Evolutionary conservation across 176 grass and related monocot genomes (phyloP), one percentile per base, ranked within the genome.

Genomic region (Carex pumila): DNA sequence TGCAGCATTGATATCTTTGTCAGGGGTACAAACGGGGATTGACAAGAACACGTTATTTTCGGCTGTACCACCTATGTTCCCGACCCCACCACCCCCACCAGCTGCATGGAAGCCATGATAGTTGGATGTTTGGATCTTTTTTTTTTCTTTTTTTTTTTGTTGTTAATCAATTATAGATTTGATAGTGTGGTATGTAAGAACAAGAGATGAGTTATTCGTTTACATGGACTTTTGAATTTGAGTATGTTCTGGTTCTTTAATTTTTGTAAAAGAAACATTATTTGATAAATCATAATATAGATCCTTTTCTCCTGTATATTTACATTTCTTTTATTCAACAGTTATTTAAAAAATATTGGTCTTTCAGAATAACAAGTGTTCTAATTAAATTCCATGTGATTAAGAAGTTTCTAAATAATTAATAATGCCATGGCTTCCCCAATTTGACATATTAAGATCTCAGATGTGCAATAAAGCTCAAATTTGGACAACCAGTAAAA

Each of bases 11-110:
- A 84, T 97, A 87, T 97, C 91, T 89, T 73, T 97, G 58, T 79
- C 94, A 19, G 67, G 89, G 22, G 79, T 87, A 9, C 72, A 61
- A 52, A 87, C 79, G 17, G 89, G 86, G 64, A 90, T 97, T 64
- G 94, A 94, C 68, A 97, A 94, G 89, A 97, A 97, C 79, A 93
- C 91, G 55, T 81, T 97, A 86, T 97, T 97, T 90, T 97, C 94
- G 71, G 94, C 91, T 14, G 84, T 97, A 84, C 94, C 94, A 55
- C 94, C 91, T 7, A 94, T 97, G 94, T 94, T 97, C 85, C 91
- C 94, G 43, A 88, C 89, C 68, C 89, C 91, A 1, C 91, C 94
- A 11, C 94, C 94, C 8, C 94, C 94, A 0, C 94, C 91, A 36
- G 89, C 91, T 87, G 86, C 90, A 45, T 94, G 91, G 91, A 97